These are phyloP conservation scores for Xylaria intraflava DNA, from an alignment of 495 filamentous ascomycete genomes.

Conservation along the genomic window DNA sequence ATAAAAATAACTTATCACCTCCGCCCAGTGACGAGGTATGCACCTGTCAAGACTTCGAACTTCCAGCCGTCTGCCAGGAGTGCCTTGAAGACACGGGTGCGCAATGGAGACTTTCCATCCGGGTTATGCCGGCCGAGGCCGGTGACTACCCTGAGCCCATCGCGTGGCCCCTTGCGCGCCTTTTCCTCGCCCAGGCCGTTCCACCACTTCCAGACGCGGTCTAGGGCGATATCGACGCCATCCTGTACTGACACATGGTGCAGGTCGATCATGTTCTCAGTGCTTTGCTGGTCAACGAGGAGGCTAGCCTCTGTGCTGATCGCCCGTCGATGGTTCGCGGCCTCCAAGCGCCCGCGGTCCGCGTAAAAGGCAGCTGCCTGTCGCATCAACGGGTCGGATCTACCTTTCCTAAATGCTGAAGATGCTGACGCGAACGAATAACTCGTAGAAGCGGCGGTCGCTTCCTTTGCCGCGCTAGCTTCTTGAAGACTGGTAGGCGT, in stretches of 20 bases:
- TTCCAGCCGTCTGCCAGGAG: constrained; percentile 77
- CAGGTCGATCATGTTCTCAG: constrained; percentile 57
- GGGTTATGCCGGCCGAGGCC: constrained; percentile 72
- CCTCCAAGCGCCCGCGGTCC: constrained; percentile 26
- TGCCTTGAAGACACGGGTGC: constrained; percentile 73
- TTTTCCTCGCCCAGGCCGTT: constrained; percentile 55
- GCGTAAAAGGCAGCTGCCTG: constrained; percentile 35
- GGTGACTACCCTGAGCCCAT: constrained; percentile 66
- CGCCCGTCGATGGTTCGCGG: constrained; percentile 15
- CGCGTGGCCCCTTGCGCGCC: constrained; percentile 36
- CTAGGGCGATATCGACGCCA: constrained; percentile 65
- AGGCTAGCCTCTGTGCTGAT: constrained; percentile 44
- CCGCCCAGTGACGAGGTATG: constrained; percentile 57
- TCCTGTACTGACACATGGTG: constrained; percentile 79
- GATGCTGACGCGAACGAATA: constrained; percentile 24
- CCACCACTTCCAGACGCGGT: constrained; percentile 74
- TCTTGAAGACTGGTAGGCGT: constrained; percentile 4
- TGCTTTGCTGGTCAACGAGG: constrained; percentile 56
- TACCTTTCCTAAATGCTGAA: constrained; percentile 29
- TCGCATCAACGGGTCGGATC: constrained; percentile 29
- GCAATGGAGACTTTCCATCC: constrained; percentile 66
- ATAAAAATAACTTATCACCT: background rate
- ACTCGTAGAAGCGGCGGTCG: constrained; percentile 9
- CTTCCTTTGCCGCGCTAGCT: constrained; percentile 4
- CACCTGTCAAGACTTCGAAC: constrained; percentile 60